Conservation (phyloP, 2,329 filamentous ascomycete genomes). For the Stagonosporopsis chrysanthemi region DNA sequence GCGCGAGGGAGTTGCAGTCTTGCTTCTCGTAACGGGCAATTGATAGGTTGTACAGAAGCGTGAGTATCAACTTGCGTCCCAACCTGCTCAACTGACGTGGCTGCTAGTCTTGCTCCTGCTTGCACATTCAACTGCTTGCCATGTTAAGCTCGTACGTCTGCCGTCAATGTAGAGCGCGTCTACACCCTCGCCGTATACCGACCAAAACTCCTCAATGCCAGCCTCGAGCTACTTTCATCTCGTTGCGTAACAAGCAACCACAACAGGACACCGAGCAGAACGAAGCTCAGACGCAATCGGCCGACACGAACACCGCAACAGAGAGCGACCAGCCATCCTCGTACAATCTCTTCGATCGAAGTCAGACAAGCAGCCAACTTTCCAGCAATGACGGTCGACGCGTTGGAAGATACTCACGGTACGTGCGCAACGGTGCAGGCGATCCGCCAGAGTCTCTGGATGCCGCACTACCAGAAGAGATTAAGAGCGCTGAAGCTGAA, state of each 20-base stretch:
- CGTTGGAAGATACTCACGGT: slow-evolving; percentile 30
- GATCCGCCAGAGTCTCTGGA: not conserved
- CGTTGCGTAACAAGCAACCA: slow-evolving; percentile 28
- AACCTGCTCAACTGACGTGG: slow-evolving; percentile 2
- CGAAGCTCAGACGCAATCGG: slow-evolving; percentile 13
- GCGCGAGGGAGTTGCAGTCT: not conserved
- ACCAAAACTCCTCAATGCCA: slow-evolving; percentile 38
- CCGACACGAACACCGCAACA: not conserved
- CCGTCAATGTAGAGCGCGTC: slow-evolving; percentile 40
- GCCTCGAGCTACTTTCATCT: slow-evolving; percentile 42
- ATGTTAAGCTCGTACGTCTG: slow-evolving; percentile 48
- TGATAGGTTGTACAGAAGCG: slow-evolving; percentile 1
- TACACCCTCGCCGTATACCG: slow-evolving; percentile 21
- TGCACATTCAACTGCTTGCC: slow-evolving; percentile 9
- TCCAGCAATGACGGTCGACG: not conserved
- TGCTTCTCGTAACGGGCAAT: not conserved
- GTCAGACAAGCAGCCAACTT: not conserved
- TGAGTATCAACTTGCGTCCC: not conserved
- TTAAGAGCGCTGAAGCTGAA: not conserved
- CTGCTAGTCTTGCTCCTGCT: slow-evolving; percentile 9
- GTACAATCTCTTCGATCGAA: slow-evolving; percentile 12
- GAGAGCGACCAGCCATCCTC: slow-evolving; percentile 1
- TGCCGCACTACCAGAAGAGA: not conserved
- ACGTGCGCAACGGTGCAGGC: slow-evolving; percentile 2
- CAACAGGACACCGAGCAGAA: slow-evolving; percentile 19